Base-by-base conservation (phyloP, 2,329 filamentous ascomycete species). In the Alternaria metachromatica region DNA sequence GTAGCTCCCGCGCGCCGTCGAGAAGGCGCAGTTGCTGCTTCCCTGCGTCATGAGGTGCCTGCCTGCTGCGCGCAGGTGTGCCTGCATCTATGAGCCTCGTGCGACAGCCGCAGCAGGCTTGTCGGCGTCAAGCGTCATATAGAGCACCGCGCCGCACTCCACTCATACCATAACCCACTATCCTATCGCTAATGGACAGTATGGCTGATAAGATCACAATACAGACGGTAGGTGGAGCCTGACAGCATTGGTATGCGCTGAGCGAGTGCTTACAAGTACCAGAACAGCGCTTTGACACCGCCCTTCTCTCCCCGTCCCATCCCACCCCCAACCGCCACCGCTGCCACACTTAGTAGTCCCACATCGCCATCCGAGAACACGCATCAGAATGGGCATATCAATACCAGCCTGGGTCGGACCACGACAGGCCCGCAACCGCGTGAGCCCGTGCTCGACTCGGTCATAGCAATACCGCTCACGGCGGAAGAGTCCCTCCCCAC, bases 401-500 rank as follows among this genome's bases (percentile, higher is more conserved):
- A 4, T 10, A 11, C 41, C 30, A 44, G 12, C 25, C 49, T 12
- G 20, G 49, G 4, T 13, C 25, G 21, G 23, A 20, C 7, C 12
- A 12, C 55, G 58, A 18, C 30, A 58, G 15, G 20, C 30, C 13
- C 66, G n/a, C 70, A 73, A 41, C 37, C 37, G n/a, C 37, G 37
- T 41, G 37, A 41, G 46, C 65, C 72, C 25, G 65, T 71, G 48
- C 46, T 73, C 13, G 72, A 77, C 25, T 61, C 66, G 6, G 62
- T 68, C 43, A 66, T 62, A 28, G 68, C 63, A 41, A 66, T 66
- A 11, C 65, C 71, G 5, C 61, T 77, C 5, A 62, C 70, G 1
- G 59, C 73, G 9, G 66, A 76, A 18, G 72, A 75, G 26, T 77
- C 77, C n/a, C 69, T 80, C 13, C 77, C 78, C 8, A 79, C 77